These are phyloP conservation scores for Pichia cabralensis DNA, from an alignment of 805 yeast genomes.

Conservation along the genomic window DNA sequence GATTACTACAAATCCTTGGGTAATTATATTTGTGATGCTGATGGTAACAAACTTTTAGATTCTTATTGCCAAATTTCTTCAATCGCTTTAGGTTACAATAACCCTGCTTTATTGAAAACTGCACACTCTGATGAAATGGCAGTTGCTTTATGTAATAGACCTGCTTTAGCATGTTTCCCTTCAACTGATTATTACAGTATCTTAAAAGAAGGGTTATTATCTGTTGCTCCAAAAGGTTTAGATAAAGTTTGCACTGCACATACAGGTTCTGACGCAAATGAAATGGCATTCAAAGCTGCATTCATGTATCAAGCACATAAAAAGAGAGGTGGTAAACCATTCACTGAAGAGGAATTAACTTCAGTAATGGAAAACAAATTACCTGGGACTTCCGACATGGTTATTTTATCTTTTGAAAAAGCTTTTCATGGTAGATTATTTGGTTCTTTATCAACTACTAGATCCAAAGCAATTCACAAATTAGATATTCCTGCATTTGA, in stretches of 20 bases:
- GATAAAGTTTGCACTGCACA: conserved; percentile 54
- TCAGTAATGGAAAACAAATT: conserved; percentile 40
- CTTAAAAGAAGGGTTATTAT: conserved; percentile 37
- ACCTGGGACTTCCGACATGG: conserved; percentile 46
- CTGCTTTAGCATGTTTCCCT: conserved; percentile 60
- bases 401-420: conserved; percentile 41
- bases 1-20: conserved; percentile 57
- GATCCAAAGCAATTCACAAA: conserved; percentile 49
- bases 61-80: conserved; percentile 68
- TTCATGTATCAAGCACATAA: conserved; percentile 48
- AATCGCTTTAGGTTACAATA: conserved; percentile 61
- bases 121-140: conserved; percentile 56
- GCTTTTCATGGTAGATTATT: conserved; percentile 51
- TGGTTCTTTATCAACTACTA: conserved; percentile 45
- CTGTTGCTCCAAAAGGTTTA: conserved; percentile 58
- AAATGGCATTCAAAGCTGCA: conserved; percentile 63
- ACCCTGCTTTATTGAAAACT: conserved; percentile 48
- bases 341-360: conserved; percentile 35
- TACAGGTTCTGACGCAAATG: conserved; percentile 63
- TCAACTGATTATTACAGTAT: conserved; percentile 42
- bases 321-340: conserved; percentile 37
- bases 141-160: conserved; percentile 56
- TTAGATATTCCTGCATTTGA: conserved; percentile 50
- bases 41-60: conserved; percentile 52
- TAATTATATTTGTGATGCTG: conserved; percentile 57